A percentile compares a stretch with the other conserved stretches of the same genome.
Evolutionary conservation across 2,329 filamentous ascomycete genomes (phyloP).

Genomic region (Aspergillus fumigatus): DNA sequence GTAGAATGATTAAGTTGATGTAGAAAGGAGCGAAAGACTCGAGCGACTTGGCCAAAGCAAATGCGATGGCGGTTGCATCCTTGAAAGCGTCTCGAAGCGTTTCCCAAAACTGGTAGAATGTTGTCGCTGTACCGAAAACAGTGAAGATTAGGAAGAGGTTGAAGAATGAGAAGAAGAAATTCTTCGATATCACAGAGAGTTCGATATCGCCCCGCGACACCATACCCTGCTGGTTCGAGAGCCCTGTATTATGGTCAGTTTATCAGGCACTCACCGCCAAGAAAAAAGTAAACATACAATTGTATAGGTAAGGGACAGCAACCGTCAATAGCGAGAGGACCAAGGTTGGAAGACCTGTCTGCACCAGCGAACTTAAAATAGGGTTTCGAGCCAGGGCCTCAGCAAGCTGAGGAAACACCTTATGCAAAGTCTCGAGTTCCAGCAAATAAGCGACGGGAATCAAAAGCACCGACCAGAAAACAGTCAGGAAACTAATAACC

Average conservation of each 20-base stretch:
- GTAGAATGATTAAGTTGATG: slow-evolving; percentile 87
- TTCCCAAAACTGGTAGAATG: slow-evolving; percentile 63
- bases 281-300: slow-evolving; percentile 52
- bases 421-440: slow-evolving; percentile 73
- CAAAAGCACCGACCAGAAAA: slow-evolving; percentile 84
- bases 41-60: slow-evolving; percentile 69
- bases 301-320: slow-evolving; percentile 88
- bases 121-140: slow-evolving; percentile 72
- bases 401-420: slow-evolving; percentile 66
- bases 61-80: slow-evolving; percentile 74
- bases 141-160: slow-evolving; percentile 97
- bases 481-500: slow-evolving; percentile 74
- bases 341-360: slow-evolving; percentile 81
- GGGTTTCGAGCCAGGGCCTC: slow-evolving; percentile 63
- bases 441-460: slow-evolving; percentile 73
- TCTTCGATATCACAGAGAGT: slow-evolving; percentile 92
- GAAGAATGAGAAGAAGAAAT: slow-evolving; percentile 99
- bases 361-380: slow-evolving; percentile 70
- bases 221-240: slow-evolving; percentile 89
- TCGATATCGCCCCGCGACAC: slow-evolving; percentile 93
- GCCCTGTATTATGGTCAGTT: slow-evolving; percentile 40
- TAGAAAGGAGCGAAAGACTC: slow-evolving; percentile 78
- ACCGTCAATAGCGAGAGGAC: slow-evolving; percentile 84
- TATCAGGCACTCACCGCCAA: background rate
- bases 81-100: slow-evolving; percentile 67